Percentiles rank a stretch among this genome's conserved stretches.
These are phyloP conservation scores for Colletotrichum camelliae DNA, from an alignment of 2,329 filamentous ascomycete genomes.

Conservation along the genomic window DNA sequence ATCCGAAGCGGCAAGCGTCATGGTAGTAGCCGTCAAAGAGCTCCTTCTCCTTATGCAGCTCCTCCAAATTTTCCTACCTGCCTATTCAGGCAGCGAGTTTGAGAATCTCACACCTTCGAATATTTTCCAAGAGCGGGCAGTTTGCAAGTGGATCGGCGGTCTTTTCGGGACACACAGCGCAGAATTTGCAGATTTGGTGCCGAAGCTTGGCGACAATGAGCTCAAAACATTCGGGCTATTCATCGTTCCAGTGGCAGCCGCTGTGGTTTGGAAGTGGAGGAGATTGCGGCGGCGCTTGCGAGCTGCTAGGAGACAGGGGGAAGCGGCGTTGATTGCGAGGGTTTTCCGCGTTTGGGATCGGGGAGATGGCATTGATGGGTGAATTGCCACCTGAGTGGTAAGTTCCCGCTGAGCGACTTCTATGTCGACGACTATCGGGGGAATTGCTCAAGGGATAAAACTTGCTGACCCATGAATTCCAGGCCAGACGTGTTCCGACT, in stretches of 20 bases:
- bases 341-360: neutral
- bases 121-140: neutral
- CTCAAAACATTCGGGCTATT: neutral
- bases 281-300: neutral
- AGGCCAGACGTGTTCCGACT: accelerated
- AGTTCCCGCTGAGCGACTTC: neutral
- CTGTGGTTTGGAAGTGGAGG: neutral
- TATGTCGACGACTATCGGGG: neutral
- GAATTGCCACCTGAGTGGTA: neutral
- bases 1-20: neutral
- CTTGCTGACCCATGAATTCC: accelerated
- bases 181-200: neutral
- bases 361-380: neutral
- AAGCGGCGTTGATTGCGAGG: neutral
- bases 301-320: neutral
- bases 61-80: neutral
- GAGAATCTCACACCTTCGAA: neutral
- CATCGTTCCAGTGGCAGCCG: neutral
- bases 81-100: neutral
- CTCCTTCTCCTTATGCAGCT: slow-evolving; percentile 1
- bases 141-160: neutral
- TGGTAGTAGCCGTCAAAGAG: neutral
- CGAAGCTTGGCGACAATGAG: neutral
- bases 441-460: neutral
- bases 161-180: neutral